Conservation (phyloP, 2,329 filamentous ascomycete genomes). For the Xylariales sp. region DNA sequence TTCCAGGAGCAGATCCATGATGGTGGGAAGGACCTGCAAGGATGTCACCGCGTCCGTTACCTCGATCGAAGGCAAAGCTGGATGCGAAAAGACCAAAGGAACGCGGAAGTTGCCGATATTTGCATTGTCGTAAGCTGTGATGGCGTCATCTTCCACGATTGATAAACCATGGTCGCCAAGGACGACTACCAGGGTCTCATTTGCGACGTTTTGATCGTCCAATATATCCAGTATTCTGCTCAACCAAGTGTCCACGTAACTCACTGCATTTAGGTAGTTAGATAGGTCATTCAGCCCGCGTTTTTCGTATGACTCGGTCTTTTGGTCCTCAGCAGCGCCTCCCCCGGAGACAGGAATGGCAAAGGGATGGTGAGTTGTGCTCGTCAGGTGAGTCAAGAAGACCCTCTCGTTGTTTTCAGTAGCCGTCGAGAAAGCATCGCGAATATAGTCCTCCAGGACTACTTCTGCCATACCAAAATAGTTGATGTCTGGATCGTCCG, state of each 20-base stretch:
- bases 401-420: too few species aligned
- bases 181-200: not conserved
- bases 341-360: not conserved
- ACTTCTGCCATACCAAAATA: too few species aligned
- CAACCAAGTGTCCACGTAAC: not conserved
- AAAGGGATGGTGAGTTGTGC: not conserved
- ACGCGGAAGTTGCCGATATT: conserved; percentile 1
- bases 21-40: not conserved
- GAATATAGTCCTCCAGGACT: too few species aligned
- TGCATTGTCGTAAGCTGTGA: not conserved
- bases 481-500: too few species aligned
- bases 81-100: not conserved
- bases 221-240: not conserved
- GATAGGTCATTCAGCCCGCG: not conserved
- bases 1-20: not conserved
- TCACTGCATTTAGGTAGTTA: not conserved
- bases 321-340: not conserved
- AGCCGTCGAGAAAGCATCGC: too few species aligned
- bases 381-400: too few species aligned
- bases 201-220: not conserved
- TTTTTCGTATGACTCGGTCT: too few species aligned
- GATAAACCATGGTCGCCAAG: not conserved
- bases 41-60: not conserved
- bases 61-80: not conserved
- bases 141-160: not conserved